Evolutionary conservation across 768 basidiomycete genomes (phyloP), one percentile per base, ranked within the genome.

Genomic region (Postia placenta): DNA sequence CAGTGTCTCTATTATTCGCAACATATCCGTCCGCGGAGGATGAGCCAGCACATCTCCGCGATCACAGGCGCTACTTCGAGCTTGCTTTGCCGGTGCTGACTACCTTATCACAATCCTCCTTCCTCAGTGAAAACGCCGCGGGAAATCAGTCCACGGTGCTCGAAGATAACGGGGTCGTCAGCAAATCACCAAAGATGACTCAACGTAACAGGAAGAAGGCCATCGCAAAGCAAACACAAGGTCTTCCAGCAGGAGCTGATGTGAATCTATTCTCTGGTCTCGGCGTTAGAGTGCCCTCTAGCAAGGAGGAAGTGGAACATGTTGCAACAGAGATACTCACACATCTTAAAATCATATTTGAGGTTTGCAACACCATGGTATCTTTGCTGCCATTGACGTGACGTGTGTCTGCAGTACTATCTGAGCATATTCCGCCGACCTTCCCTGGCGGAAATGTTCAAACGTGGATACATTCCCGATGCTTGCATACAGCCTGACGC

Each of bases 221-320:
- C 30, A 17, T 23, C 42, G 11, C 28, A 20, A 30, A 22, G 27
- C 30, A 41, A 23, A 35, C 7, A n/a, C 57, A 30, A 45, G 53
- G 39, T 28, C 33, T 11, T 25, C 44, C n/a, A n/a, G n/a, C 23
- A 36, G 11, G 12, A 30, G 4, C 12, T 69, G 3, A 73, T 28
- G 26, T 27, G n/a, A 42, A 52, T 1, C 59, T 56, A 0, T 70
- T 73, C 35, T 51, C 52, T 6, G 60, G 43, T 30, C 51, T 73
- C 14, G 60, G 59, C 1, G n/a, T 49, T 3, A 42, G 39, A 7
- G 51, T 61, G 3, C 71, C 73, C 5, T 37, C 25, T 11, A 59
- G 46, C n/a, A 24, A 42, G 1, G 50, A 37, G 11, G 66, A 65
- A 20, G 60, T 60, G 1, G 35, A 38, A 5, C 25, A 42, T 3